Conservation (phyloP, 805 yeast species). For the Starmerella scarabaei region DNA sequence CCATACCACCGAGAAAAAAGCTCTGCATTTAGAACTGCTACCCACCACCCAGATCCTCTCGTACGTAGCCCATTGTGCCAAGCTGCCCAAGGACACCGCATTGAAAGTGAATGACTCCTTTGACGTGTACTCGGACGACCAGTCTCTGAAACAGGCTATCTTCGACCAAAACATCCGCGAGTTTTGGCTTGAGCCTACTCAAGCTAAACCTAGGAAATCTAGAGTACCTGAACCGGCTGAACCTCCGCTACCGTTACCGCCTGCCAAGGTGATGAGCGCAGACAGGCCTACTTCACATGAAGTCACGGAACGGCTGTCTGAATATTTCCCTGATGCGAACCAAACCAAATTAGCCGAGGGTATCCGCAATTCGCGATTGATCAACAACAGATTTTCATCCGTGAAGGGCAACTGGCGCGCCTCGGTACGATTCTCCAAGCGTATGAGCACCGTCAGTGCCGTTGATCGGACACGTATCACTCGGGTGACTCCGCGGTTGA, state of each 20-base stretch:
- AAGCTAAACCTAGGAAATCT: not conserved
- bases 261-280: not conserved
- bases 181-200: conserved; percentile 6
- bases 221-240: not conserved
- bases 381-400: conserved; percentile 50
- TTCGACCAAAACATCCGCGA: conserved; percentile 4
- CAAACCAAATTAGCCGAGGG: conserved; percentile 62
- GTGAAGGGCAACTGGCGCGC: conserved; percentile 23
- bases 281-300: conserved; percentile 79
- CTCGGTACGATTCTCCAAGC: conserved; percentile 16
- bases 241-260: not conserved
- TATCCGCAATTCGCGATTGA: conserved; percentile 67
- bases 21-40: conserved; percentile 1
- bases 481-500: too few species aligned
- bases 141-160: conserved; percentile 5
- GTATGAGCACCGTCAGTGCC: conserved; percentile 20
- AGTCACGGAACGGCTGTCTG: conserved; percentile 77
- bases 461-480: conserved; percentile 13
- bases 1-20: conserved; percentile 4
- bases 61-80: conserved; percentile 3
- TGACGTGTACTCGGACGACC: conserved; percentile 2
- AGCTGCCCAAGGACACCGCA: not conserved
- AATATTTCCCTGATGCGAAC: conserved; percentile 79
- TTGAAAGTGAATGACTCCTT: conserved; percentile 22
- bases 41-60: not conserved